A percentile compares a stretch with the other conserved stretches of the same genome.
phyloP scores from a whole-genome alignment of 176 grass and related monocot species.

The Avena sativa region DNA sequence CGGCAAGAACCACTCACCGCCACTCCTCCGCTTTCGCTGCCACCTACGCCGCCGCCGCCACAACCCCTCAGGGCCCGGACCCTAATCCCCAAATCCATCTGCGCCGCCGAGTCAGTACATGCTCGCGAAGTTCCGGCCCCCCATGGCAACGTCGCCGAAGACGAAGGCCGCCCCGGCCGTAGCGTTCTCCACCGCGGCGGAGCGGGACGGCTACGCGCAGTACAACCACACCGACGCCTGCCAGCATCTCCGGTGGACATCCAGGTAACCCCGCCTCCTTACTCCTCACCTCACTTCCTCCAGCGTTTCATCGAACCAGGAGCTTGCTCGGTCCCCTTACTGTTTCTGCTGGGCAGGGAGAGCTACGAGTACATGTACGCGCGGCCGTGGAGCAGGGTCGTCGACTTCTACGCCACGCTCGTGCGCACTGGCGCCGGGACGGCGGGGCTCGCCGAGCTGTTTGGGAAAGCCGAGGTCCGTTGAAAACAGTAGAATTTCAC shows the following conservation, averaged over 20 bases:
- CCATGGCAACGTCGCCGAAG: slow-evolving; percentile 56
- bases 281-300: slow-evolving; percentile 15
- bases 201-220: slow-evolving; percentile 60
- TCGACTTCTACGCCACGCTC: slow-evolving; percentile 74
- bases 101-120: slow-evolving; percentile 28
- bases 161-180: slow-evolving; percentile 33
- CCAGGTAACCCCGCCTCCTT: slow-evolving; percentile 46
- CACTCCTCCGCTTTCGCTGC: neutral
- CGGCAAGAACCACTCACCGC: neutral
- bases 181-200: slow-evolving; percentile 45
- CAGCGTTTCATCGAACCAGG: neutral
- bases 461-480: slow-evolving; percentile 51
- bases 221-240: slow-evolving; percentile 83
- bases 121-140: slow-evolving; percentile 50
- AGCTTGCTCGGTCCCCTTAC: slow-evolving; percentile 3
- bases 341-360: slow-evolving; percentile 54
- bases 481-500: neutral
- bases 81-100: slow-evolving; percentile 6
- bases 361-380: slow-evolving; percentile 80
- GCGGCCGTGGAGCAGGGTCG: slow-evolving; percentile 74
- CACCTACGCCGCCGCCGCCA: neutral
- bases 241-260: slow-evolving; percentile 72
- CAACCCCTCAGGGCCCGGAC: neutral
- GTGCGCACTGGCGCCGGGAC: slow-evolving; percentile 56
- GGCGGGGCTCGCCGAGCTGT: slow-evolving; percentile 57